Evolutionary conservation across 768 basidiomycete species (phyloP).

Genomic region (Pulveroboletus sp.): DNA sequence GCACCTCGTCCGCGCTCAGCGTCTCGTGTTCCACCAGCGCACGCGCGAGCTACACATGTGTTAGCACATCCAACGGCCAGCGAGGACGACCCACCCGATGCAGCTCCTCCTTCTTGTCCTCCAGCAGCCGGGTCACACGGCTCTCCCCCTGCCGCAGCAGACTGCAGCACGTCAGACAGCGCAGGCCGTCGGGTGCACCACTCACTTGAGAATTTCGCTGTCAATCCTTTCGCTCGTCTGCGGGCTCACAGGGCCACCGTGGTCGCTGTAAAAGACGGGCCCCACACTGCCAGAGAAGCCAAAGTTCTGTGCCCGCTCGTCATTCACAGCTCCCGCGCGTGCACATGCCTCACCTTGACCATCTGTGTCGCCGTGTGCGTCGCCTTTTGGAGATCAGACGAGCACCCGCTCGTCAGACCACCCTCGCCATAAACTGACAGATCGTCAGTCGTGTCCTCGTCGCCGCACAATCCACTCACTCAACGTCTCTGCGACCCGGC

Average conservation of each 20-base stretch:
- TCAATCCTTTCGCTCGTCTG: conserved; percentile 84
- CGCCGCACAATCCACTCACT: conserved; percentile 53
- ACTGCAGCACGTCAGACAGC: conserved; percentile 26
- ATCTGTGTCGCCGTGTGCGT: conserved; percentile 78
- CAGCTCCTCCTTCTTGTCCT: conserved; percentile 67
- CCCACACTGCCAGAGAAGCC: conserved; percentile 79
- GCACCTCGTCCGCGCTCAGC: conserved; percentile 81
- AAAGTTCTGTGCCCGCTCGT: conserved; percentile 49
- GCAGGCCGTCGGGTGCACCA: too few species aligned
- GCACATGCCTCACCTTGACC: conserved; percentile 68
- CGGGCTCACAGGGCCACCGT: conserved; percentile 68
- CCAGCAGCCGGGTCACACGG: conserved; percentile 64
- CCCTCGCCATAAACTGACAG: conserved; percentile 78
- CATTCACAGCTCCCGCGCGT: not conserved
- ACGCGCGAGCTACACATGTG: conserved; percentile 73
- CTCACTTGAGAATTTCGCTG: conserved; percentile 78
- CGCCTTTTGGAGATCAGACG: conserved; percentile 81
- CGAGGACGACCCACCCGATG: conserved; percentile 60
- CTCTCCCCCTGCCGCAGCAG: conserved; percentile 69
- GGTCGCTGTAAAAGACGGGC: conserved; percentile 77
- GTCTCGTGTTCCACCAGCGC: conserved; percentile 97
- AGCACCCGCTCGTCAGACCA: conserved; percentile 88
- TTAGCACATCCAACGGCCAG: too few species aligned
- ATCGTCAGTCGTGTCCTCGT: too few species aligned
- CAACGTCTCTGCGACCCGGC: conserved; percentile 92